These are phyloP conservation scores for Podospora australis DNA, from an alignment of 495 filamentous ascomycete species.

Conservation along the genomic window DNA sequence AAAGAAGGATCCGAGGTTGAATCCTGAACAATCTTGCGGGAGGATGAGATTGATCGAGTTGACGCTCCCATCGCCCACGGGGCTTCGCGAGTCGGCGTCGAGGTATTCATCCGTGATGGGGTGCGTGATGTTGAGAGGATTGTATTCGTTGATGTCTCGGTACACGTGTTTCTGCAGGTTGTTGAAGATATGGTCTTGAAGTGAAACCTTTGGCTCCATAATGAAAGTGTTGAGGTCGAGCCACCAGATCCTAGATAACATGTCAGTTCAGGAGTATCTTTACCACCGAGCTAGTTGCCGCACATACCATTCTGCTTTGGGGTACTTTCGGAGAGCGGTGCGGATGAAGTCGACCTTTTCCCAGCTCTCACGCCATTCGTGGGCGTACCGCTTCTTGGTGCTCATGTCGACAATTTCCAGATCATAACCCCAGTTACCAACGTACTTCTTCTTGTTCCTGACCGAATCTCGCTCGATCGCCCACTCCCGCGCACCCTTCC, in stretches of 20 bases:
- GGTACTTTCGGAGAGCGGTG: slow-evolving; percentile 86
- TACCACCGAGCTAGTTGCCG: not conserved
- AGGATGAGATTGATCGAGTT: slow-evolving; percentile 80
- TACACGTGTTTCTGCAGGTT: slow-evolving; percentile 69
- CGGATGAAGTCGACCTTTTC: slow-evolving; percentile 97
- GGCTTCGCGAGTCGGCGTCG: slow-evolving; percentile 61
- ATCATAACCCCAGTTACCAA: slow-evolving; percentile 84
- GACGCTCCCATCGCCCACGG: slow-evolving; percentile 64
- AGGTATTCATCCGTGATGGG: slow-evolving; percentile 67
- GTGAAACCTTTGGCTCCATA: slow-evolving; percentile 90
- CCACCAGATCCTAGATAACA: slow-evolving; percentile 86
- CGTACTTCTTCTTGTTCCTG: slow-evolving; percentile 87
- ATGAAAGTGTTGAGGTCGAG: slow-evolving; percentile 95
- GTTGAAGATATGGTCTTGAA: slow-evolving; percentile 87
- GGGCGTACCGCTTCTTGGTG: slow-evolving; percentile 96
- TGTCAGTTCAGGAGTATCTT: slow-evolving; percentile 10
- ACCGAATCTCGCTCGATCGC: slow-evolving; percentile 95
- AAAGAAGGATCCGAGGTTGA: slow-evolving; percentile 97
- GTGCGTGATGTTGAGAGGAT: slow-evolving; percentile 89
- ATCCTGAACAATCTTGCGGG: slow-evolving; percentile 90
- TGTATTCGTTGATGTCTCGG: slow-evolving; percentile 93
- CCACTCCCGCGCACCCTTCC: slow-evolving; percentile 97
- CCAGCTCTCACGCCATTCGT: slow-evolving; percentile 99
- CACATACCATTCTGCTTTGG: slow-evolving; percentile 87
- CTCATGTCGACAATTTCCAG: slow-evolving; percentile 96